A percentile compares a stretch with the other conserved stretches of the same genome.
Evolutionary conservation across 2,329 filamentous ascomycete genomes (phyloP).

Genomic region (Talaromyces rugulosus): DNA sequence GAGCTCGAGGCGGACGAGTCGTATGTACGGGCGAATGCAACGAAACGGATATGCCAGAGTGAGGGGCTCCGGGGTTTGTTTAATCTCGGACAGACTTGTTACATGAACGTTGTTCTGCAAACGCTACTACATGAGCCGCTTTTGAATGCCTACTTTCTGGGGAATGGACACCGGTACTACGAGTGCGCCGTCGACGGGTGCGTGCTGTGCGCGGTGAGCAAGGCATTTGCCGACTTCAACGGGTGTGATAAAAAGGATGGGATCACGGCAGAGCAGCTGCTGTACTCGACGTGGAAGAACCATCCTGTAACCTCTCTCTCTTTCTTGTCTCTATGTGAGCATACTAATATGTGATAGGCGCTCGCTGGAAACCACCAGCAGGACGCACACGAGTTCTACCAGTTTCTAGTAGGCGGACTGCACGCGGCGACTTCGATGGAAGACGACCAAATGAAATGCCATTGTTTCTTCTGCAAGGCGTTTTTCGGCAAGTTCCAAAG

Average conservation of each 20-base stretch:
- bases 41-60: conserved; percentile 74
- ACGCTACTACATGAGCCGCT: conserved; percentile 91
- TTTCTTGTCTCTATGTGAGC: background rate
- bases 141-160: conserved; percentile 85
- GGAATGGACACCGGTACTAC: conserved; percentile 76
- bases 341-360: conserved; percentile 42
- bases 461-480: conserved; percentile 88
- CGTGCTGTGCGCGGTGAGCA: conserved; percentile 58
- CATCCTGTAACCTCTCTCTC: conserved; percentile 53
- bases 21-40: conserved; percentile 75
- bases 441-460: conserved; percentile 52
- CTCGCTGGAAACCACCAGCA: conserved; percentile 90
- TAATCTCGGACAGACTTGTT: conserved; percentile 98
- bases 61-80: conserved; percentile 88
- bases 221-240: conserved; percentile 61
- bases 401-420: conserved; percentile 87
- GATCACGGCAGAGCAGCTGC: conserved; percentile 83
- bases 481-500: conserved; percentile 91
- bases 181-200: conserved; percentile 62
- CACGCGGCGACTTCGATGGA: conserved; percentile 54
- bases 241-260: conserved; percentile 69
- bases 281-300: conserved; percentile 86
- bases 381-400: conserved; percentile 95
- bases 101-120: conserved; percentile 94
- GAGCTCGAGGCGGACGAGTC: conserved; percentile 52